Evolutionary conservation across 768 basidiomycete genomes (phyloP).

Genomic region (Leccinellum luteum): DNA sequence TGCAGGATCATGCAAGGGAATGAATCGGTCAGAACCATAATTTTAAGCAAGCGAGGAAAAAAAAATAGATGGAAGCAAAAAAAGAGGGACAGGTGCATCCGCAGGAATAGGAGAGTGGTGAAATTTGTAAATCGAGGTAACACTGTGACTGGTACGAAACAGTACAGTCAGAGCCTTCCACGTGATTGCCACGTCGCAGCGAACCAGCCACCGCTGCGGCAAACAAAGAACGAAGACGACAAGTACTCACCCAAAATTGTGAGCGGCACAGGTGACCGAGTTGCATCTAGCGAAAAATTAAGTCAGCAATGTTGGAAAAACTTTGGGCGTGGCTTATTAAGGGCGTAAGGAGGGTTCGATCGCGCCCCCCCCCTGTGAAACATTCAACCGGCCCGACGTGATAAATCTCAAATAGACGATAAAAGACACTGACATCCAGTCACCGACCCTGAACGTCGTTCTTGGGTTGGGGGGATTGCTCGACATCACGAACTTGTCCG

Average conservation of each 20-base stretch:
- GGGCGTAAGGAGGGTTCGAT: slow-evolving; percentile 10
- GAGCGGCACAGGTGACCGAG: slow-evolving; percentile 68
- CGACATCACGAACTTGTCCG: slow-evolving; percentile 54
- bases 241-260: slow-evolving; percentile 77
- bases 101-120: slow-evolving; percentile 28
- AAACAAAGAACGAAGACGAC: slow-evolving; percentile 9
- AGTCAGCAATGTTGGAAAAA: slow-evolving; percentile 12
- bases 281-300: slow-evolving; percentile 47
- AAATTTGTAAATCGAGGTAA: slow-evolving; percentile 25
- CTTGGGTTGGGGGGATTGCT: slow-evolving; percentile 70
- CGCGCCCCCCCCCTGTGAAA: slow-evolving; percentile 16
- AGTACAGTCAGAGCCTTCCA: neutral
- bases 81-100: slow-evolving; percentile 1
- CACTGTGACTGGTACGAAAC: slow-evolving; percentile 19
- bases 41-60: slow-evolving; percentile 14
- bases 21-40: slow-evolving; percentile 43
- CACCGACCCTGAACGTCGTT: slow-evolving; percentile 63
- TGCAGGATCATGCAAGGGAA: slow-evolving; percentile 50
- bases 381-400: slow-evolving; percentile 5
- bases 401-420: slow-evolving; percentile 19
- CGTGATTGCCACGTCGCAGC: neutral
- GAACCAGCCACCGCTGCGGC: slow-evolving; percentile 1
- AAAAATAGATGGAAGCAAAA: slow-evolving; percentile 7
- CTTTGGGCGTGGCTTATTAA: slow-evolving; percentile 2
- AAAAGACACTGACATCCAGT: slow-evolving; percentile 66